Base-by-base conservation (phyloP, 108 stramenopile genomes). In the Aurantiochytrium sp. region DNA sequence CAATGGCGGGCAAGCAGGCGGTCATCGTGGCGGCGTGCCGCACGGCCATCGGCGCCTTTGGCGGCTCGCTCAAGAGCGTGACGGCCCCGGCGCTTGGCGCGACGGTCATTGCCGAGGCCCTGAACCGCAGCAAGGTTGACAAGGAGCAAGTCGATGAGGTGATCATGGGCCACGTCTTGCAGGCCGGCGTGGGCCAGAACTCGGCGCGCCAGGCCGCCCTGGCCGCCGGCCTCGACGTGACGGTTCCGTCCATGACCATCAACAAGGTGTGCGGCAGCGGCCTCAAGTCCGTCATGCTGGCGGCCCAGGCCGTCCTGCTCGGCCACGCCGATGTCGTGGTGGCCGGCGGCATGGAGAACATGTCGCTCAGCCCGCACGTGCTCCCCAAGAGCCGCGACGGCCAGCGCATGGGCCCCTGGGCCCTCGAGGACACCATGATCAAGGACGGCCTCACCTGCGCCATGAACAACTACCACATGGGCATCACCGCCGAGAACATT, bases 1-100 rank as follows among this genome's bases (percentile, higher is more conserved):
- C 6, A 34, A 65, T 65, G 59, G 31, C 59, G 10, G 59, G 59
- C 59, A 65, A 65, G 59, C 31, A 65, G 32, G 59, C 73, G 24
- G 73, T 96, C 91, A 92, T 99, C 85, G 97, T 98, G 12, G 98
- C 96, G n/a, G 98, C 98, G 10, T 98, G 98, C 88, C 95, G 98
- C 55, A 99, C 98, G 42, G 95, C 98, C 41, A 98, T 99, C 89
- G 98, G 97, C 52, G 88, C 95, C 37, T 98, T 98, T 91, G 98
- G 98, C 1, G 98, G 98, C 36, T 89, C 88, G 37, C 32, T 54
- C 24, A 12, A 15, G 45, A 21, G 30, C 32, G 17, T 55, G 32
- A 21, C 73, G 5, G 39, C 68, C 90, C 93, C n/a, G 92, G 91
- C 8, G 86, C 91, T 34, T 91, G 92, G 36, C 69, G 87, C 55